Evolutionary conservation across 2,329 filamentous ascomycete species (phyloP).

Genomic region (Rasamsonia emersonii): DNA sequence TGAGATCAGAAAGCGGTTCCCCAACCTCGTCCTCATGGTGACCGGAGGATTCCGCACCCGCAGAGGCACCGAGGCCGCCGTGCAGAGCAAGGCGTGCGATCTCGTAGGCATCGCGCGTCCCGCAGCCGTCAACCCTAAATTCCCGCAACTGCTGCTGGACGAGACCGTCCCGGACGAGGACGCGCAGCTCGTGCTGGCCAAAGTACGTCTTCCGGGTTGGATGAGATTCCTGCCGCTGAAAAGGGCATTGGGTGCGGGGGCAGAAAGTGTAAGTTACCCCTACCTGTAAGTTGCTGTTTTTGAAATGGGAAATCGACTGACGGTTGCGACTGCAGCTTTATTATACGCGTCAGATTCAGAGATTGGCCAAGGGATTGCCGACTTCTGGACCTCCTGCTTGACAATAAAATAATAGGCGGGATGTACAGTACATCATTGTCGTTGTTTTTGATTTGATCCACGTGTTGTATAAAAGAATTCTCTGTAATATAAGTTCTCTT

Average conservation of each 20-base stretch:
- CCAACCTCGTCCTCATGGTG: conserved; percentile 44
- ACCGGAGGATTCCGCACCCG: conserved; percentile 56
- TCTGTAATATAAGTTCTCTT: too few relatives aligned
- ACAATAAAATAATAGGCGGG: too few relatives aligned
- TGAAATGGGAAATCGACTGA: too few relatives aligned
- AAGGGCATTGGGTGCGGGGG: conserved; percentile 3
- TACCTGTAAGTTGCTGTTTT: too few relatives aligned
- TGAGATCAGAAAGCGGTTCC: conserved; percentile 40
- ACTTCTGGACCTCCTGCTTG: too few relatives aligned
- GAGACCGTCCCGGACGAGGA: conserved; percentile 4
- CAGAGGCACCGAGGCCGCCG: conserved; percentile 41
- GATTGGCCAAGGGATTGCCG: too few relatives aligned
- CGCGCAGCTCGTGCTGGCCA: conserved; percentile 2
- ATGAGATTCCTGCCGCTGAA: conserved; percentile 1
- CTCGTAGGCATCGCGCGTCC: conserved; percentile 43
- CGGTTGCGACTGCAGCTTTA: too few relatives aligned
- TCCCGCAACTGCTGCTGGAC: conserved; percentile 6
- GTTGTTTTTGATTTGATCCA: too few relatives aligned
- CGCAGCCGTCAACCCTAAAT: conserved; percentile 33
- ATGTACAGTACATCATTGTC: too few relatives aligned
- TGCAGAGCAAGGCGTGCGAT: conserved; percentile 40
- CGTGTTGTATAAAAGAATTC: too few relatives aligned
- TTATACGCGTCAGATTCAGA: too few relatives aligned
- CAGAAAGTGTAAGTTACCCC: conserved; percentile 7
- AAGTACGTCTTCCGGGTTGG: conserved; percentile 1